Evolutionary conservation across 768 basidiomycete species (phyloP), one percentile per base, ranked within the genome.

Genomic region (Trametes punicea): DNA sequence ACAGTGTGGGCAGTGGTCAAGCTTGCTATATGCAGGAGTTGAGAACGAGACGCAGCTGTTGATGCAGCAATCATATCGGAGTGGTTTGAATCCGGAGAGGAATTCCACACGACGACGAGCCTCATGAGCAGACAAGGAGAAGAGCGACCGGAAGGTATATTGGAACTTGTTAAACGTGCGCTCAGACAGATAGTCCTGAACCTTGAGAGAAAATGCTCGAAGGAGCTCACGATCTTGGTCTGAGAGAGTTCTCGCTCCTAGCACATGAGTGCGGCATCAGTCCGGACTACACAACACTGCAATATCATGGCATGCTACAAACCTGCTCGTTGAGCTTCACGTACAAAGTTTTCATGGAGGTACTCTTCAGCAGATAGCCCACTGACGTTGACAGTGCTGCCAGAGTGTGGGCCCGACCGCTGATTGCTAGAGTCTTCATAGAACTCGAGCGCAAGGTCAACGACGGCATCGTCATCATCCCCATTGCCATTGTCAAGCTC

Each of bases 41-140:
- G 31, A 31, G 42, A 56, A 69, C 18, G 42, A 45, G 41, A 47
- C 51, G 49, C 67, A 69, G 2, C 56, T 61, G 38, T 64, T 63
- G 13, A 40, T 29, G 40, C 67, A 69, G 38, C 67, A 65, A 38
- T 69, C 53, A 46, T 64, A 62, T 20, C 6, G 7, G 1, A 33
- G 29, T 7, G 52, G 49, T 6, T 45, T 52, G 11, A 67, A 20
- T 4, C 57, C 62, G 18, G 64, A 60, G 10, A 63, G 63, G 29
- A 41, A 39, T 6, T 31, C 49, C 6, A 55, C 33, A 25, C 46
- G 57, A 7, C 34, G 34, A 16, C 34, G 34, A 36, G 34, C 34
- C n/a, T 36, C 34, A 10, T 16, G 34, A 36, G 34, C 34, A 36
- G 34, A 13, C 34, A 36, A 13, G 34, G 34, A 36, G 34, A 16